Evolutionary conservation across 2,329 filamentous ascomycete species (phyloP).

Genomic region (Thermoascus crustaceus): DNA sequence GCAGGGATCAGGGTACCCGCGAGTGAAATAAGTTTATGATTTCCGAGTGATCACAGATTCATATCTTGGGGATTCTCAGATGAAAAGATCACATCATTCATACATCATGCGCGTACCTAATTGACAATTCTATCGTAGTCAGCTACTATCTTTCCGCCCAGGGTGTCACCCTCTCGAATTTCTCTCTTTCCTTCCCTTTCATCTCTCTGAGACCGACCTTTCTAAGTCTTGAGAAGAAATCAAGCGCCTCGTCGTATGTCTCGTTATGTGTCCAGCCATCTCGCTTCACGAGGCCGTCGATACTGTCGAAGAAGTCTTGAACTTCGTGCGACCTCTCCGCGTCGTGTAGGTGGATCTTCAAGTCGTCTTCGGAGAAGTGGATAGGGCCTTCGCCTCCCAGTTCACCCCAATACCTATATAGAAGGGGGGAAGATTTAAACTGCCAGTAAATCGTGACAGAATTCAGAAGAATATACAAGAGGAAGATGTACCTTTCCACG

Average conservation of each 20-base stretch:
- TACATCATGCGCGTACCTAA: background rate
- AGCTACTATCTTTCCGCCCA: constrained; percentile 13
- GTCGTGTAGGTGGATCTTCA: constrained; percentile 12
- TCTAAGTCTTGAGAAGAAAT: constrained; percentile 27
- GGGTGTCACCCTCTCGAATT: constrained; percentile 25
- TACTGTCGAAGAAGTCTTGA: constrained; percentile 28
- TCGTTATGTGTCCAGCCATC: constrained; percentile 32
- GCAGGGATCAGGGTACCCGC: too few relatives aligned
- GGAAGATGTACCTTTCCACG: constrained; percentile 14
- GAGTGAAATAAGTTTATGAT: too few relatives aligned
- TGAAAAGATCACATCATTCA: too few relatives aligned
- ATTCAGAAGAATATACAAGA: background rate
- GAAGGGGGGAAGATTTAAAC: too few relatives aligned
- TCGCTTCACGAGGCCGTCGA: constrained; percentile 26
- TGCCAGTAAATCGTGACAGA: background rate
- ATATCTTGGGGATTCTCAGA: too few relatives aligned
- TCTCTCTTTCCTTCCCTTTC: constrained; percentile 22
- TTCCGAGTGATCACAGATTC: too few relatives aligned
- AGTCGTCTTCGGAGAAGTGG: constrained; percentile 16
- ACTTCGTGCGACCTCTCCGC: constrained; percentile 17
- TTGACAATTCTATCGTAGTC: too few relatives aligned
- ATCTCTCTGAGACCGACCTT: constrained; percentile 23
- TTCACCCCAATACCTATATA: constrained; percentile 15
- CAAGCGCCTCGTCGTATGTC: constrained; percentile 26
- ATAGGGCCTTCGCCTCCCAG: constrained; percentile 14